Conservation (phyloP, 2,329 filamentous ascomycete genomes). For the Ilyonectria mors-panacis region DNA sequence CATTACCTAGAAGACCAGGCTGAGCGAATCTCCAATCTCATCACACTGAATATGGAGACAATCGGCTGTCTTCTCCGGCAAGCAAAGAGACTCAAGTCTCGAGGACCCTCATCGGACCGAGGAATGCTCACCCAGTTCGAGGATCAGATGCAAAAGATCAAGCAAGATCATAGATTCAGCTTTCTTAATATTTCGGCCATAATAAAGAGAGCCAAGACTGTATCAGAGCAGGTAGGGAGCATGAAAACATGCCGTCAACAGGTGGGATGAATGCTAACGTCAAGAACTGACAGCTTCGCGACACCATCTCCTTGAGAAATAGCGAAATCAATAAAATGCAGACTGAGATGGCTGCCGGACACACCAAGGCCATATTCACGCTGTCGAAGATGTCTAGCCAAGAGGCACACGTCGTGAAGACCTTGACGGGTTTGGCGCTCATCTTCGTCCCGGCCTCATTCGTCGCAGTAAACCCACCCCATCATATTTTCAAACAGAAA, state of each 20-base stretch:
- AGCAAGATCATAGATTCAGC: constrained; percentile 9
- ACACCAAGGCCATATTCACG: constrained; percentile 5
- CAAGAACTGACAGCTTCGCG: constrained; percentile 10
- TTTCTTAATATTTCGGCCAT: neutral
- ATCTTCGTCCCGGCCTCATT: constrained; percentile 15
- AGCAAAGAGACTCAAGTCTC: neutral
- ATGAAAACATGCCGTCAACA: neutral
- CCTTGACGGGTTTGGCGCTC: constrained; percentile 19
- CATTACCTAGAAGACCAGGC: constrained; percentile 15
- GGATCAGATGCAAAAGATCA: neutral
- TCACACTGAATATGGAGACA: constrained; percentile 6
- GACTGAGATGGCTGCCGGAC: neutral
- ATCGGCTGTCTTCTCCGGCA: neutral
- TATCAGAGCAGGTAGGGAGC: constrained; percentile 3
- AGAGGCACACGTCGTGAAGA: constrained; percentile 18
- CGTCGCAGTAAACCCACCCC: constrained; percentile 4
- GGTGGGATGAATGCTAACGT: neutral
- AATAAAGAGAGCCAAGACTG: constrained; percentile 3
- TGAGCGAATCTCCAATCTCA: neutral
- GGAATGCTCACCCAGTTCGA: neutral
- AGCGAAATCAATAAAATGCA: constrained; percentile 21
- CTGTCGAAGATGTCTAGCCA: constrained; percentile 4
- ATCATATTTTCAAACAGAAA: neutral
- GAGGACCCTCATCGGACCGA: neutral
- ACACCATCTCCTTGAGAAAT: constrained; percentile 11